Percentiles rank a stretch among this genome's conserved stretches.
Evolutionary conservation across 2,329 filamentous ascomycete species (phyloP).

Genomic region (Trichoderma brevicompactum): DNA sequence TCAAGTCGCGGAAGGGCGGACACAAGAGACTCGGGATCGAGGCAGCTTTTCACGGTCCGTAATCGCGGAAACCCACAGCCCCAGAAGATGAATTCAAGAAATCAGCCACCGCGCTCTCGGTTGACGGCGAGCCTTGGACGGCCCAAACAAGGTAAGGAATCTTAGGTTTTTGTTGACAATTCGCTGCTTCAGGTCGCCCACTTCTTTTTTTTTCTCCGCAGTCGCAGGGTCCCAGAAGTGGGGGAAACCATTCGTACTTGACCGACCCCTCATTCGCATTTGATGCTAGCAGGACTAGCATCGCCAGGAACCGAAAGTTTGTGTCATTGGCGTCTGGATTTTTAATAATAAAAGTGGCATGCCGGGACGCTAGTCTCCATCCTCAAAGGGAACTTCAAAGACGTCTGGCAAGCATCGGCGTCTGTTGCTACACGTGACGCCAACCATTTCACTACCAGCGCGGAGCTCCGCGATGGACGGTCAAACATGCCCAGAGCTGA

Average conservation of each 20-base stretch:
- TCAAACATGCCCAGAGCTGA: background rate
- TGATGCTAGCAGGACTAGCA: slow-evolving; percentile 19
- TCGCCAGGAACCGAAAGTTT: slow-evolving; percentile 27
- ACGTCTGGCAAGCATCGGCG: slow-evolving; percentile 7
- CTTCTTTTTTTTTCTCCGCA: slow-evolving; percentile 26
- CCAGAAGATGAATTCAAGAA: slow-evolving; percentile 6
- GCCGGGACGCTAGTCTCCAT: slow-evolving; percentile 3
- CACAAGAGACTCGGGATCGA: background rate
- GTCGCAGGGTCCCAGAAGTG: slow-evolving; percentile 9
- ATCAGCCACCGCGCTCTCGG: slow-evolving; percentile 8
- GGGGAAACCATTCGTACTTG: slow-evolving; percentile 14
- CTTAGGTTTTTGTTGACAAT: background rate
- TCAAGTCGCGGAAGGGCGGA: slow-evolving; percentile 7
- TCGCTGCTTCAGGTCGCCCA: slow-evolving; percentile 7
- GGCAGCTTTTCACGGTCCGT: slow-evolving; percentile 7
- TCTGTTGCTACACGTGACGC: slow-evolving; percentile 5
- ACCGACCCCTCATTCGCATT: slow-evolving; percentile 18
- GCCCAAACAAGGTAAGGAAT: background rate
- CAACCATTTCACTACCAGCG: background rate
- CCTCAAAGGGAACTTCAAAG: slow-evolving; percentile 2
- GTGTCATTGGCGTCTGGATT: slow-evolving; percentile 26
- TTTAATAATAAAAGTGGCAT: slow-evolving; percentile 12
- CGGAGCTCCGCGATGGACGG: slow-evolving; percentile 24
- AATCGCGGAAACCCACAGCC: slow-evolving; percentile 21
- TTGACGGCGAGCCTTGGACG: slow-evolving; percentile 13